These are phyloP conservation scores for Auxenochlorella pyrenoidosa DNA, from an alignment of 139 green algal genomes.

Conservation along the genomic window DNA sequence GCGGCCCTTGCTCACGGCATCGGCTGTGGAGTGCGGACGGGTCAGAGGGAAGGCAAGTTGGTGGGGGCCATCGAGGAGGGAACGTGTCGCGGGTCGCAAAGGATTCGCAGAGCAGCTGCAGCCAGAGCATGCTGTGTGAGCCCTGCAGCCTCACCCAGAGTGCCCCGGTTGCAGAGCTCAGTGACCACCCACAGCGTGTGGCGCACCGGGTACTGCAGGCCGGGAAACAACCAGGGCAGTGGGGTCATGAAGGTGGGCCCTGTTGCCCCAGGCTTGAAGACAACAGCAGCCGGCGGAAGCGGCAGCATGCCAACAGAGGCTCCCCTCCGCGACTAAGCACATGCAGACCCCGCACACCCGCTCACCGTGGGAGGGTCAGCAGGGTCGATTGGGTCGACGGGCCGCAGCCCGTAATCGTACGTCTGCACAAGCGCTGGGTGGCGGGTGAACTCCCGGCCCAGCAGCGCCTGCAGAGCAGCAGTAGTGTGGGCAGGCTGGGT, in stretches of 20 bases:
- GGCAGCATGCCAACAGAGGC: too few relatives aligned
- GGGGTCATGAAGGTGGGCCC: too few relatives aligned
- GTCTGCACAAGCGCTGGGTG: slow-evolving; percentile 2
- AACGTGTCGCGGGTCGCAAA: too few relatives aligned
- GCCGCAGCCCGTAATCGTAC: not conserved
- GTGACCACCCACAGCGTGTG: not conserved
- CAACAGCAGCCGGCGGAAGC: too few relatives aligned
- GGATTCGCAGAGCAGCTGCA: too few relatives aligned
- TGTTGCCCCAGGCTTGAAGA: too few relatives aligned
- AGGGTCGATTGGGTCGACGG: not conserved
- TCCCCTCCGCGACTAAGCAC: too few relatives aligned
- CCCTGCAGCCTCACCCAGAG: not conserved
- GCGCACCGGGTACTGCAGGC: not conserved
- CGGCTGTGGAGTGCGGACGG: not conserved
- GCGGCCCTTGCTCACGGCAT: not conserved
- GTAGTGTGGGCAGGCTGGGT: not conserved
- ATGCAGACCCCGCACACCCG: too few relatives aligned
- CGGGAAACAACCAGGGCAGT: not conserved
- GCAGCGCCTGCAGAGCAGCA: not conserved
- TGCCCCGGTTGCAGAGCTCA: slow-evolving; percentile 1
- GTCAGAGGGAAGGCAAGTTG: not conserved
- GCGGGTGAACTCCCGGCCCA: not conserved
- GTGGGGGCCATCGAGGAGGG: too few relatives aligned
- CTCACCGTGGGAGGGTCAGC: not conserved
- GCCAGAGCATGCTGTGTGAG: too few relatives aligned